These are phyloP conservation scores for Saturnispora quitensis DNA, from an alignment of 805 yeast genomes.

Conservation along the genomic window DNA sequence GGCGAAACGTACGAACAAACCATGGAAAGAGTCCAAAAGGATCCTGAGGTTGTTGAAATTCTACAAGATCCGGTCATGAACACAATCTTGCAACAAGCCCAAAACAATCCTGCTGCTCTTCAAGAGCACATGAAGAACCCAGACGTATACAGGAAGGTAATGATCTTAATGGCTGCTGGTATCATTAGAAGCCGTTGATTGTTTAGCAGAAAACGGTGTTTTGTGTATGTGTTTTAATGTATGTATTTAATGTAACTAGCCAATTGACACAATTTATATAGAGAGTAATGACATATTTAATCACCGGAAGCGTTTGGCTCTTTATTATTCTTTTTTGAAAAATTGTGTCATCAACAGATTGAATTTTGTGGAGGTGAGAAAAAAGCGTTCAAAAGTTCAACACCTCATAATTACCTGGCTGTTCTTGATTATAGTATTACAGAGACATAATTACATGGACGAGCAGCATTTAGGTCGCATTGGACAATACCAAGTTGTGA, in stretches of 20 bases:
- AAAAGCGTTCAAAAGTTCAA: slow-evolving; percentile 8
- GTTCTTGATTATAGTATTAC: neutral
- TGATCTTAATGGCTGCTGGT: slow-evolving; percentile 90
- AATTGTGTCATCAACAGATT: neutral
- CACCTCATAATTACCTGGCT: slow-evolving; percentile 12
- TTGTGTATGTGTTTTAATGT: neutral
- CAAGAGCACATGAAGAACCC: slow-evolving; percentile 98
- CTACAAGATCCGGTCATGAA: slow-evolving; percentile 95
- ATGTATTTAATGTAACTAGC: neutral
- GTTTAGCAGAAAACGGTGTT: neutral
- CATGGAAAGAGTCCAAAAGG: slow-evolving; percentile 78
- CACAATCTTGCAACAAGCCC: slow-evolving; percentile 87
- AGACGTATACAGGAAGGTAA: slow-evolving; percentile 78
- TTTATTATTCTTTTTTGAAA: neutral
- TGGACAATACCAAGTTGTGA: slow-evolving; percentile 88
- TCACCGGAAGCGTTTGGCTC: neutral
- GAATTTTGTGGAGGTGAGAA: slow-evolving; percentile 16
- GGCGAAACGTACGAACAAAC: slow-evolving; percentile 94
- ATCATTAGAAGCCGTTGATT: slow-evolving; percentile 63
- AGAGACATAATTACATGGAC: slow-evolving; percentile 6
- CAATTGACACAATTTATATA: neutral
- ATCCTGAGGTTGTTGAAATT: slow-evolving; percentile 88
- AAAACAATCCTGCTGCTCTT: slow-evolving; percentile 90
- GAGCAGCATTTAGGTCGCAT: slow-evolving; percentile 35
- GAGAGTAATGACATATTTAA: neutral